These are phyloP conservation scores for Ophiocordyceps robertsii DNA, from an alignment of 2,329 filamentous ascomycete genomes.

Conservation along the genomic window DNA sequence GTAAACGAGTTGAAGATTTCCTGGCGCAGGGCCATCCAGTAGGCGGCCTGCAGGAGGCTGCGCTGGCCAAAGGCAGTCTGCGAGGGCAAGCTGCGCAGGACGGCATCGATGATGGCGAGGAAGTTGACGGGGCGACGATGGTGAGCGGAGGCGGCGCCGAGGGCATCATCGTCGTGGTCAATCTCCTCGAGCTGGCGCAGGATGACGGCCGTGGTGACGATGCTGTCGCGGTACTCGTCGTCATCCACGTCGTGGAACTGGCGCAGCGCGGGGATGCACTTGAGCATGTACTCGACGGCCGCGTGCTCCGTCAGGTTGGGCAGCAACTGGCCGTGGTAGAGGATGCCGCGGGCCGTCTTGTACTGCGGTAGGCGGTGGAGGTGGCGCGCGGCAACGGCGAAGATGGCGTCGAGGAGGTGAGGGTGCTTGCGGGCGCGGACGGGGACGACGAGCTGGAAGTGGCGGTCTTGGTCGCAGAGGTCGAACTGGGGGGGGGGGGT, in stretches of 20 bases:
- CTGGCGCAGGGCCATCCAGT: slow-evolving; percentile 27
- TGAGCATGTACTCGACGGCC: slow-evolving; percentile 25
- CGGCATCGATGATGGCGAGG: slow-evolving; percentile 25
- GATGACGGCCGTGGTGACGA: slow-evolving; percentile 26
- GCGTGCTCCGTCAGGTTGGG: slow-evolving; percentile 21
- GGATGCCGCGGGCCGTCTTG: slow-evolving; percentile 19
- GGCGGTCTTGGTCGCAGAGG: slow-evolving; percentile 23
- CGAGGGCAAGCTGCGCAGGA: slow-evolving; percentile 22
- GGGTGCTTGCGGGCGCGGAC: slow-evolving; percentile 19
- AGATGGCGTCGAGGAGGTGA: slow-evolving; percentile 25
- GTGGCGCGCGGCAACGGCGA: slow-evolving; percentile 25
- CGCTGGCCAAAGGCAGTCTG: slow-evolving; percentile 20
- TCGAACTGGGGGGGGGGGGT: slow-evolving; percentile 16
- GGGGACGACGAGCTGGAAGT: slow-evolving; percentile 25
- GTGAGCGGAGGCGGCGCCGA: background rate
- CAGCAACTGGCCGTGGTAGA: slow-evolving; percentile 23
- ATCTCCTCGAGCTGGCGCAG: slow-evolving; percentile 27
- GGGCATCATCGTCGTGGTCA: slow-evolving; percentile 20
- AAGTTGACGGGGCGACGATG: slow-evolving; percentile 18
- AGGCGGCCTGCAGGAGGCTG: slow-evolving; percentile 23
- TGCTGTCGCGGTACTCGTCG: slow-evolving; percentile 24
- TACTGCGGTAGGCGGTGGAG: slow-evolving; percentile 23
- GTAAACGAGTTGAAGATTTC: slow-evolving; percentile 28
- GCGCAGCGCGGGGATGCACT: slow-evolving; percentile 24
- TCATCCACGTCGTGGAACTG: slow-evolving; percentile 22